Conservation (phyloP, 2,329 filamentous ascomycete genomes). For the Pseudophaeomoniella oleicola region DNA sequence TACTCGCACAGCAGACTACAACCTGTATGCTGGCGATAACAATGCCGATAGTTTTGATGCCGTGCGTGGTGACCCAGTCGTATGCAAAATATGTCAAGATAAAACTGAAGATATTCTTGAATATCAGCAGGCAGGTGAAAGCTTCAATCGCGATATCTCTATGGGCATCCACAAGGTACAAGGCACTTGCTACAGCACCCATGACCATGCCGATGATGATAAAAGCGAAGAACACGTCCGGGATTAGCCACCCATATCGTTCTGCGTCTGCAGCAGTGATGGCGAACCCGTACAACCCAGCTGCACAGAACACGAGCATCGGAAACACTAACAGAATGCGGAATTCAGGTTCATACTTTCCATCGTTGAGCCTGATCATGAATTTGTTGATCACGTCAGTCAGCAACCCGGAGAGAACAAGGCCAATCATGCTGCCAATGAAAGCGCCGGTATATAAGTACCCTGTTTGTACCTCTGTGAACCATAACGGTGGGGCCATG, state of each 20-base stretch:
- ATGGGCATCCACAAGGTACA: constrained; percentile 90
- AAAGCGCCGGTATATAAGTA: constrained; percentile 80
- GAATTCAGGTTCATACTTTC: constrained; percentile 85
- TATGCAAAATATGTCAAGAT: constrained; percentile 72
- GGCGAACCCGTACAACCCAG: constrained; percentile 75
- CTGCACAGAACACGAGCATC: constrained; percentile 61
- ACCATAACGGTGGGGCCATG: constrained; percentile 66
- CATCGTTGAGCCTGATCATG: constrained; percentile 61
- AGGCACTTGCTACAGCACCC: constrained; percentile 67
- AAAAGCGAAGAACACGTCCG: constrained; percentile 69
- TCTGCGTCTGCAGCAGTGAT: constrained; percentile 48
- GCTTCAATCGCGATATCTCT: constrained; percentile 77
- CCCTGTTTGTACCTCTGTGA: constrained; percentile 67
- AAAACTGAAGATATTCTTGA: constrained; percentile 92
- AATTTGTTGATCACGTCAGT: constrained; percentile 57
- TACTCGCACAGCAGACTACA: constrained; percentile 55
- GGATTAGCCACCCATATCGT: constrained; percentile 56
- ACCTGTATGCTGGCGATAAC: constrained; percentile 65
- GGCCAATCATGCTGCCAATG: constrained; percentile 65
- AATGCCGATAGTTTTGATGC: constrained; percentile 48
- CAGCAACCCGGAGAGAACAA: constrained; percentile 57
- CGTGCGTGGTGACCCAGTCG: constrained; percentile 56
- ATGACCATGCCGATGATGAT: constrained; percentile 85
- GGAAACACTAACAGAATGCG: constrained; percentile 69
- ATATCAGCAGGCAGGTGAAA: constrained; percentile 79